These are phyloP conservation scores for Hypoxylon rubiginosum DNA, from an alignment of 2,329 filamentous ascomycete genomes.

Conservation along the genomic window DNA sequence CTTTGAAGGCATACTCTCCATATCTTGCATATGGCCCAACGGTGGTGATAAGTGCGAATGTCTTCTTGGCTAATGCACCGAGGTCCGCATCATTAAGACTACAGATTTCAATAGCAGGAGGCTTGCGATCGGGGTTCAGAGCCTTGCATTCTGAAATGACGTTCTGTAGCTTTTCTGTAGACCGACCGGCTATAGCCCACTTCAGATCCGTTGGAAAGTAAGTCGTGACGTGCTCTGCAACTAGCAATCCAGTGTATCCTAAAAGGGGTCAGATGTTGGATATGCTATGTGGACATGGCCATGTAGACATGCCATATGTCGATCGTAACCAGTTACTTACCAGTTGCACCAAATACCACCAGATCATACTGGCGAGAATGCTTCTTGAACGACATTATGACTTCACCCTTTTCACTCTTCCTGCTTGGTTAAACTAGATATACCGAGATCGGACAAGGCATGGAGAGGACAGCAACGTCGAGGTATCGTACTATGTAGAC, in stretches of 20 bases:
- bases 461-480: background rate
- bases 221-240: slow-evolving; percentile 51
- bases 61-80: slow-evolving; percentile 65
- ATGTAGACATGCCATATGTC: slow-evolving; percentile 13
- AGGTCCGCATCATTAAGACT: slow-evolving; percentile 62
- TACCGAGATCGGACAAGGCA: slow-evolving; percentile 9
- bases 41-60: slow-evolving; percentile 68
- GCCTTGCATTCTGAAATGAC: slow-evolving; percentile 76
- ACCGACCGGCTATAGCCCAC: slow-evolving; percentile 54
- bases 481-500: background rate
- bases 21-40: slow-evolving; percentile 71
- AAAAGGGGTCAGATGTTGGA: slow-evolving; percentile 21
- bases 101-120: slow-evolving; percentile 66
- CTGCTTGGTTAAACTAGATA: background rate
- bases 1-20: slow-evolving; percentile 71
- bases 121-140: slow-evolving; percentile 74
- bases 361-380: slow-evolving; percentile 69
- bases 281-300: background rate
- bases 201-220: slow-evolving; percentile 49
- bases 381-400: slow-evolving; percentile 61
- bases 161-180: slow-evolving; percentile 69
- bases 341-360: slow-evolving; percentile 70
- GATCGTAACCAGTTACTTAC: slow-evolving; percentile 51
- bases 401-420: background rate
- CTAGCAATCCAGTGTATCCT: slow-evolving; percentile 52